These are phyloP conservation scores for Actinidia arguta DNA, from an alignment of 179 eudicot genomes.

Conservation along the genomic window DNA sequence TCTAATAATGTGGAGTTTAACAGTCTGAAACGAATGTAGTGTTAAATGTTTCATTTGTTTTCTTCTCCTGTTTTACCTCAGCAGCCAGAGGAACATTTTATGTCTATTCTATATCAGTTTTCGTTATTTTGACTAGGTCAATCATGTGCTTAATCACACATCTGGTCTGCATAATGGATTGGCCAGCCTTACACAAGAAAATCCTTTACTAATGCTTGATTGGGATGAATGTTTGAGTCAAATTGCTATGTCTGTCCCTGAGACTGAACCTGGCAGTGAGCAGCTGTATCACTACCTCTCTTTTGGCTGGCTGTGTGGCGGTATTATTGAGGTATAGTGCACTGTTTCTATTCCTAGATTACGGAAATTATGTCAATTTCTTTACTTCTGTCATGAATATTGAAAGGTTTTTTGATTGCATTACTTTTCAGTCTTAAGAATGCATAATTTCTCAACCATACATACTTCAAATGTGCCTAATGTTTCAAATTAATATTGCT, in stretches of 20 bases:
- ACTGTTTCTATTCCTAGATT: background rate
- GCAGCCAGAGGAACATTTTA: background rate
- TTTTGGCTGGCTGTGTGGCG: slow-evolving; percentile 98
- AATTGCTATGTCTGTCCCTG: slow-evolving; percentile 65
- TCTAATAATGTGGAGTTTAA: background rate
- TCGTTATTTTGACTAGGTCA: slow-evolving; percentile 56
- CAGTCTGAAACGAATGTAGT: background rate
- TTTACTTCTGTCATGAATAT: background rate
- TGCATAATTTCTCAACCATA: background rate
- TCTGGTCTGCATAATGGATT: slow-evolving; percentile 96
- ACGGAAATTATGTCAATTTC: background rate
- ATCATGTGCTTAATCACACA: slow-evolving; percentile 95
- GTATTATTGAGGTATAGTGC: slow-evolving; percentile 80
- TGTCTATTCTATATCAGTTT: background rate
- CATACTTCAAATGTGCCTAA: background rate
- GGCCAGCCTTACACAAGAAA: slow-evolving; percentile 62
- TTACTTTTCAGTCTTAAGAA: background rate
- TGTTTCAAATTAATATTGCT: background rate
- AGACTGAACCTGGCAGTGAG: slow-evolving; percentile 82
- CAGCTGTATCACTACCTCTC: slow-evolving; percentile 95
- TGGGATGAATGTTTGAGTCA: slow-evolving; percentile 83
- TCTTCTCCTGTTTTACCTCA: background rate
- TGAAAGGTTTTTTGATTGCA: slow-evolving; percentile 2
- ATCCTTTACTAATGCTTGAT: slow-evolving; percentile 69
- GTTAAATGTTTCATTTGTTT: background rate